Conservation (phyloP, 75 land plant genomes). For the Picea sitchensis region DNA sequence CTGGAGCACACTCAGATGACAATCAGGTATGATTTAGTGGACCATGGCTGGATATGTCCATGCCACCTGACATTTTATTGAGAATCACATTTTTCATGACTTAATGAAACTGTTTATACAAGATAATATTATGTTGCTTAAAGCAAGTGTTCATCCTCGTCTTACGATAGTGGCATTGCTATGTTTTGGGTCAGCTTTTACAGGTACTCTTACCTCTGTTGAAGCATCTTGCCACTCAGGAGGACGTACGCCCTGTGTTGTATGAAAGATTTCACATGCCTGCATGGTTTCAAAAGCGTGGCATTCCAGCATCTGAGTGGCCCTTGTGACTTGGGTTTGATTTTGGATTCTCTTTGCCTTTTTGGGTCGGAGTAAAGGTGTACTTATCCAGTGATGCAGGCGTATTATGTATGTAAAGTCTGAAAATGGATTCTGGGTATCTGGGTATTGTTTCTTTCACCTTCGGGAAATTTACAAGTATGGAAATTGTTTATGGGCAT, state of each 20-base stretch:
- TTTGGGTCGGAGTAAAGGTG: not conserved
- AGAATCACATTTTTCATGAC: not conserved
- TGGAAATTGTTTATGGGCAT: not conserved
- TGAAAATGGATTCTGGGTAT: constrained; percentile 2
- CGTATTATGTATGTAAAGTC: not conserved
- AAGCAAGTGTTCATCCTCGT: not conserved
- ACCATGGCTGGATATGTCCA: not conserved
- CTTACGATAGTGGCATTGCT: not conserved
- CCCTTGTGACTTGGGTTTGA: constrained; percentile 6
- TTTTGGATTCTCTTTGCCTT: not conserved
- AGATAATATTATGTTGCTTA: constrained; percentile 8
- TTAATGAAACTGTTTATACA: constrained; percentile 1
- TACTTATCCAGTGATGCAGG: not conserved
- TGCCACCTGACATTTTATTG: not conserved
- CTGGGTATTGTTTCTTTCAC: constrained; percentile 5
- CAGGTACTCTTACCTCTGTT: constrained; percentile 77
- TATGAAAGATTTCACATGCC: constrained; percentile 77
- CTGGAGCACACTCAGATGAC: constrained; percentile 70
- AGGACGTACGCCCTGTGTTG: constrained; percentile 68
- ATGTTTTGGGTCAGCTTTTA: constrained; percentile 47
- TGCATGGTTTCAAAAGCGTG: constrained; percentile 82
- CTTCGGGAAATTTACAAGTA: not conserved
- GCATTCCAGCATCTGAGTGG: constrained; percentile 55
- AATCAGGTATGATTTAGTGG: constrained; percentile 50
- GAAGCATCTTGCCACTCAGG: constrained; percentile 53